Evolutionary conservation across 1,284 basidiomycete genomes (phyloP).

Genomic region (Ganoderma sinense): DNA sequence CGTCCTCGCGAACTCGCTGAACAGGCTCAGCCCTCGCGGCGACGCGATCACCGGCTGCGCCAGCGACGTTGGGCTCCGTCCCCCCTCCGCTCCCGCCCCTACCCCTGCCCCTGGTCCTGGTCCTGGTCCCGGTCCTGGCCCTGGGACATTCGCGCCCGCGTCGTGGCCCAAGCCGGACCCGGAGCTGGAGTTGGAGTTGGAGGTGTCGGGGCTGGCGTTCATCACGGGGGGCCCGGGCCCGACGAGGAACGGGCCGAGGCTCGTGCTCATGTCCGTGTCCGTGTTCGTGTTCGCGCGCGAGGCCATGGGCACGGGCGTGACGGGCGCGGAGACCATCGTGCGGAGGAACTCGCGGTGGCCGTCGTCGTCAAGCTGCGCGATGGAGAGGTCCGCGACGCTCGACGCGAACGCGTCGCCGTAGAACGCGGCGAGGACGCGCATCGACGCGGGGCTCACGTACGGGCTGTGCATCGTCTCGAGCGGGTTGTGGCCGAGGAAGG

Average conservation of each 20-base stretch:
- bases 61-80: slow-evolving; percentile 36
- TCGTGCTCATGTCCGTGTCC: slow-evolving; percentile 2
- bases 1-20: slow-evolving; percentile 52
- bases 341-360: slow-evolving; percentile 36
- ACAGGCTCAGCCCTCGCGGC: slow-evolving; percentile 46
- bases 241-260: slow-evolving; percentile 9
- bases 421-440: slow-evolving; percentile 47
- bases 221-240: slow-evolving; percentile 14
- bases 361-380: slow-evolving; percentile 33
- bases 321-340: slow-evolving; percentile 35
- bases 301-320: slow-evolving; percentile 32
- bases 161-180: not conserved
- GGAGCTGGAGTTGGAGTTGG: not conserved
- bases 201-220: not conserved
- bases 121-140: not conserved
- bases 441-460: slow-evolving; percentile 56
- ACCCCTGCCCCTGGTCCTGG: not conserved
- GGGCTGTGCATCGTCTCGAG: slow-evolving; percentile 57
- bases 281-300: slow-evolving; percentile 8
- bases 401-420: slow-evolving; percentile 42
- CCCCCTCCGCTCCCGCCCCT: slow-evolving; percentile 3
- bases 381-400: slow-evolving; percentile 39
- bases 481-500: slow-evolving; percentile 54
- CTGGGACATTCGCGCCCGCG: not conserved
- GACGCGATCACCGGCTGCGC: slow-evolving; percentile 38